Evolutionary conservation across 805 yeast genomes (phyloP), one percentile per base, ranked within the genome.

Genomic region (Saturnispora serradocipensis): DNA sequence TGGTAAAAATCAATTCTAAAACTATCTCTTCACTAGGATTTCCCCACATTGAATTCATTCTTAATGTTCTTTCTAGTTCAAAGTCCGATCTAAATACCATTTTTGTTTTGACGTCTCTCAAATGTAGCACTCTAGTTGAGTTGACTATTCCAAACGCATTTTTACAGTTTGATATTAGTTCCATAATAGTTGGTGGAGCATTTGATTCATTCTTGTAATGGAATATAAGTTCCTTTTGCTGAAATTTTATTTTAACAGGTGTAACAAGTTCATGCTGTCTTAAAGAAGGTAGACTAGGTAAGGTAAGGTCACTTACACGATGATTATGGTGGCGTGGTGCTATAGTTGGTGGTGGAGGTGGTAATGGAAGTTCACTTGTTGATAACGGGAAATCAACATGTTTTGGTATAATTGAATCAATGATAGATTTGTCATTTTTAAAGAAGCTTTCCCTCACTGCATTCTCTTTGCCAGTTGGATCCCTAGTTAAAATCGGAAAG

Each of bases 101-200:
- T 50, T 62, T 58, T 32, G 65, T 61, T 34, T 59, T 62, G 25
- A 57, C 48, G 58, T 73, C 64, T 52, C 67, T 60, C 10, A 75
- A 61, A 30, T 69, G 66, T 20, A 75, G 58, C 11, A 68, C 64
- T 43, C 67, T 55, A 24, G 63, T 61, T 20, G 64, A 58, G 50
- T 66, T 66, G 15, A 71, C 67, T 32, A 82, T 76, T n/a, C 77
- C 75, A 65, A 90, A 90, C 24, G 90, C 86, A 48, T 75, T 71
- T 50, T 79, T 80, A 15, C 88, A 88, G 62, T 88, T 89, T 52
- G 85, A 86, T 11, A 88, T 59, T n/a, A 90, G 67, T 66, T 90
- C 98, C 28, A 75, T 61, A 39, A 82, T 69, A 0, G 93, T 83
- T 2, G 98, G 98, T 6, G 95, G 84, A 0, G 95, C 84, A 44